These are phyloP conservation scores for Trametes villosa DNA, from an alignment of 768 basidiomycete genomes.

Conservation along the genomic window DNA sequence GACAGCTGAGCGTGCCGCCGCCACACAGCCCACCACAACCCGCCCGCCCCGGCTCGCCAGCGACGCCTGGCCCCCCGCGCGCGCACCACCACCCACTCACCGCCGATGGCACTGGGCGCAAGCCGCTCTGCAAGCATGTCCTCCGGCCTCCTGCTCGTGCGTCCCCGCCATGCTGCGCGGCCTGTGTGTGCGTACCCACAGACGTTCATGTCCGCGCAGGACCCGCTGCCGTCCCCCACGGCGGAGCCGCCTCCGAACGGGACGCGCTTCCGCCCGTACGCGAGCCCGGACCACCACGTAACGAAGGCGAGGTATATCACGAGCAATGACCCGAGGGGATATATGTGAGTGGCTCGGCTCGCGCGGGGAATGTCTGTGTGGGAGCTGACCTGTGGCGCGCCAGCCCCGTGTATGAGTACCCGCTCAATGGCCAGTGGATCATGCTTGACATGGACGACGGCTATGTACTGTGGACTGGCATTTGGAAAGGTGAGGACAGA, in stretches of 20 bases:
- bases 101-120: conserved; percentile 32
- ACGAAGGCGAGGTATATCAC: conserved; percentile 89
- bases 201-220: conserved; percentile 26
- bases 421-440: conserved; percentile 88
- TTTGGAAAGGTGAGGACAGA: conserved; percentile 78
- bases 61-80: neutral
- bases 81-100: conserved; percentile 2
- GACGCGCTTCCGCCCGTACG: conserved; percentile 65
- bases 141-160: conserved; percentile 36
- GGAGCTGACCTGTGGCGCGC: conserved; percentile 6
- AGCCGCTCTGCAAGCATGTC: conserved; percentile 37
- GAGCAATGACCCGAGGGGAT: conserved; percentile 85
- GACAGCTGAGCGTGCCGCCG: conserved; percentile 17
- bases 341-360: conserved; percentile 61
- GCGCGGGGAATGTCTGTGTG: neutral
- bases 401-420: conserved; percentile 88
- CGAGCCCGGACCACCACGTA: conserved; percentile 78
- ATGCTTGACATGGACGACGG: conserved; percentile 97
- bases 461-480: conserved; percentile 90
- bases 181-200: neutral
- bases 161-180: conserved; percentile 10
- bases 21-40: conserved; percentile 6
- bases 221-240: conserved; percentile 37
- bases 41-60: neutral
- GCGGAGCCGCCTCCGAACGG: conserved; percentile 25